Evolutionary conservation across 441 rosid genomes (phyloP).

Genomic region (Monsonia emarginata): DNA sequence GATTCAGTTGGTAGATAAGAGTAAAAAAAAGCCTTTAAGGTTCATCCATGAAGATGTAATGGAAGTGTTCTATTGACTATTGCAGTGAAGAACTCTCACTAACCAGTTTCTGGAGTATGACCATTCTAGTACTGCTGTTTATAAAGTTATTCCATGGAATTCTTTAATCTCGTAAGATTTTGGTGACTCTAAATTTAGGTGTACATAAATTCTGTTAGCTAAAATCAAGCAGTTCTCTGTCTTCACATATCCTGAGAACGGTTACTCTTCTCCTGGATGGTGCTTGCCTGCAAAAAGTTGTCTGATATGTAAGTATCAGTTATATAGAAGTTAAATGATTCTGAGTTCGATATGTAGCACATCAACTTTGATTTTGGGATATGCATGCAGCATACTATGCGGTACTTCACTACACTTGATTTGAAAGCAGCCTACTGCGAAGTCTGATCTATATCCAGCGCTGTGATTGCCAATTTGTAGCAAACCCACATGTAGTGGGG

Average conservation of each 20-base stretch:
- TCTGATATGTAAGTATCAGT: too few relatives aligned
- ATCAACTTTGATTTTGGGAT: background rate
- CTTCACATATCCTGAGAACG: background rate
- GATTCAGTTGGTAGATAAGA: background rate
- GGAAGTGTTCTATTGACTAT: background rate
- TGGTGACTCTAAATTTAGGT: background rate
- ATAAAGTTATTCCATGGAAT: background rate
- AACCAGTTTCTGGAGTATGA: background rate
- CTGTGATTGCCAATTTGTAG: background rate
- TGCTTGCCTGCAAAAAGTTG: too few relatives aligned
- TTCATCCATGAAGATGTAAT: background rate
- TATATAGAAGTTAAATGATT: too few relatives aligned
- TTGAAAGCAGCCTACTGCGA: background rate
- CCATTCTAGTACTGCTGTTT: slow-evolving; percentile 1
- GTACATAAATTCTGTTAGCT: background rate
- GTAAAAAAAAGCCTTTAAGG: background rate
- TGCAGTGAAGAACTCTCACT: background rate
- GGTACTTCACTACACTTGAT: background rate
- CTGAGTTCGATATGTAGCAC: too few relatives aligned
- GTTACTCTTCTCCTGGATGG: background rate
- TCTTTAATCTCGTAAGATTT: background rate
- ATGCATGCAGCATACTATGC: background rate
- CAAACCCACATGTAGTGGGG: background rate
- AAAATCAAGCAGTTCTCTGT: background rate
- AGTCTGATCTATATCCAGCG: background rate